Conservation (phyloP, 352 stramenopile genomes). For the Phytophthora litchii region DNA sequence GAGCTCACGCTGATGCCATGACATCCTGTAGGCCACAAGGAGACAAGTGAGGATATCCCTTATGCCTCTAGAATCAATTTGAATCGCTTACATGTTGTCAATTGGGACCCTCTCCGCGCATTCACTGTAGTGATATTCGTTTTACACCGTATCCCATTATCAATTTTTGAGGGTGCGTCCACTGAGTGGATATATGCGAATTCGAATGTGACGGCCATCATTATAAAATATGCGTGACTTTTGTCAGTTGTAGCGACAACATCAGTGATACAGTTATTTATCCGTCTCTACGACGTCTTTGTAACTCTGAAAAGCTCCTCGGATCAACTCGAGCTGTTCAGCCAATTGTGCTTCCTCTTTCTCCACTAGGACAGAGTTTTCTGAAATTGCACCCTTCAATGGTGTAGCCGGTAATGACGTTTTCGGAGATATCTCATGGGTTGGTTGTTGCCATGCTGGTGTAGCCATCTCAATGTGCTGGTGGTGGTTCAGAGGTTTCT, state of each 20-base stretch:
- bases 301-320: constrained; percentile 41
- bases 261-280: background rate
- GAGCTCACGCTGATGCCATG: background rate
- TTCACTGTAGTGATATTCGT: no score
- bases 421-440: background rate
- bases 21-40: no score
- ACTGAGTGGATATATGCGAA: no score
- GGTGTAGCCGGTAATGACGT: background rate
- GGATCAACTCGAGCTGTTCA: constrained; percentile 48
- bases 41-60: no score
- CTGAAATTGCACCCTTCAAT: background rate
- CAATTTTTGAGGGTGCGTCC: no score
- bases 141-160: no score
- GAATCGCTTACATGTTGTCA: no score
- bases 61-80: no score
- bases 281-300: constrained; percentile 3
- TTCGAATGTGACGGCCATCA: no score
- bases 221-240: no score
- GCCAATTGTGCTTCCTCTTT: constrained; percentile 27
- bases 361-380: background rate
- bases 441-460: constrained; percentile 1
- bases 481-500: background rate
- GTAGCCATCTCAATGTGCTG: constrained; percentile 9
- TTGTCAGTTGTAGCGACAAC: no score
- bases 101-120: no score